These are phyloP conservation scores for Dunaliella primolecta DNA, from an alignment of 139 green algal genomes.

Conservation along the genomic window DNA sequence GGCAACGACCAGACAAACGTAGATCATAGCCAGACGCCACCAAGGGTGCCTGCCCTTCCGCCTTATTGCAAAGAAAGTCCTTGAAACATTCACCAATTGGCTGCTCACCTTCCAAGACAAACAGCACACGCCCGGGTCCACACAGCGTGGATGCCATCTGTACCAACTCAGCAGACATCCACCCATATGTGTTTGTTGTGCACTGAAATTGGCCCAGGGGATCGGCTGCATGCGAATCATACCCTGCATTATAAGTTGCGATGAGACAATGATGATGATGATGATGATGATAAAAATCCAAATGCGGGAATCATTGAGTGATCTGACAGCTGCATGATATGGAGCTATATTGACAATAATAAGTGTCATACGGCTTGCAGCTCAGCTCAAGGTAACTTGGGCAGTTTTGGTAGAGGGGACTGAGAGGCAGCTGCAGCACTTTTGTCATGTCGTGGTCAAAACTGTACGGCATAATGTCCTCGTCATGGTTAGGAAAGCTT, in stretches of 20 bases:
- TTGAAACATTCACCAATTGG: no score
- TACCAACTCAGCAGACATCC: constrained; percentile 42
- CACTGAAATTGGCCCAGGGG: constrained; percentile 80
- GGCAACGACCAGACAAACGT: no score
- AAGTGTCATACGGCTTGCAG: not conserved
- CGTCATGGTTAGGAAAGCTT: no score
- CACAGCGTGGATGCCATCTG: not conserved
- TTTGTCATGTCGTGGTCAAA: no score
- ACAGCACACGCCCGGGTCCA: constrained; percentile 47
- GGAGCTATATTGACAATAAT: not conserved
- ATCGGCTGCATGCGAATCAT: constrained; percentile 87
- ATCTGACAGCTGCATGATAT: not conserved
- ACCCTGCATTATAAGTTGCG: no score
- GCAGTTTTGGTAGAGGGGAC: not conserved
- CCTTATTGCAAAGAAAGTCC: not conserved
- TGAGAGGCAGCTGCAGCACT: not conserved
- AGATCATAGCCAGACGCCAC: not conserved
- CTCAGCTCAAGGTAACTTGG: not conserved
- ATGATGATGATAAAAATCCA: no score
- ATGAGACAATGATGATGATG: no score
- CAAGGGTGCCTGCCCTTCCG: not conserved
- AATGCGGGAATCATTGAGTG: constrained; percentile 19
- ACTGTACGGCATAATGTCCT: no score
- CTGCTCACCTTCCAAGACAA: constrained; percentile 76
- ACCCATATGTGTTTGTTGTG: constrained; percentile 68